Base-by-base conservation (phyloP, 495 filamentous ascomycete genomes). In the Trichoderma orchidacearum region DNA sequence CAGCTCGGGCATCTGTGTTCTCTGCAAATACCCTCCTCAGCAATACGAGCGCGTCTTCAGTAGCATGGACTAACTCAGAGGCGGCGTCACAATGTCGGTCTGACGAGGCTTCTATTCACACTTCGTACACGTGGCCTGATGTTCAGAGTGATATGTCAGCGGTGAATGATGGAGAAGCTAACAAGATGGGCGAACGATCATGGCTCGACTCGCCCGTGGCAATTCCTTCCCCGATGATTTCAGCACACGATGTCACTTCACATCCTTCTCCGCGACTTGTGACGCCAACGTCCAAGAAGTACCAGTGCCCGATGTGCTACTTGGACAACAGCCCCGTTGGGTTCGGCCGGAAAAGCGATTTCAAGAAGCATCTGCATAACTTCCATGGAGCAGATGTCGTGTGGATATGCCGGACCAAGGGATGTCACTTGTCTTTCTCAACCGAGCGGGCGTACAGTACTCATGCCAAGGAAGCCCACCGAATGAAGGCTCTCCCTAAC, bases 331-430 rank as follows among this genome's bases (percentile, higher is more conserved):
- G 31, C 45, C 45, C 31, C 48, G 56, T 57, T 21, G 56, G 35
- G 15, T 57, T 57, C 23, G 45, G 41, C 41, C 38, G 56, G 23
- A 57, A 57, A 30, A 57, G 56, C 45, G 56, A 57, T 23, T 57
- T 57, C 45, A 57, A 57, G 56, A 57, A 57, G 56, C 56, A 57
- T 30, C 56, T 57, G 3, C 32, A 57, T 45, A 50, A 57, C 29
- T 57, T 57, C 30, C 45, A 57, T 30, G 45, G 45, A 48, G 51
- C 56, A 29, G 45, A 57, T 45, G 27, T 32, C 9, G 18, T 52
- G 12, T 57, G 56, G 56, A 34, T 57, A 25, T 57, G 56, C 56
- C 56, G 56, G 12, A 50, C 45, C 48, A 32, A 52, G 12, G 35
- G 31, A 18, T 57, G 56, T 45, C 41, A 32, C 29, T 15, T 57